Evolutionary conservation across 2,329 filamentous ascomycete genomes (phyloP), one percentile per base, ranked within the genome.

Genomic region (Fusarium xylarioides): DNA sequence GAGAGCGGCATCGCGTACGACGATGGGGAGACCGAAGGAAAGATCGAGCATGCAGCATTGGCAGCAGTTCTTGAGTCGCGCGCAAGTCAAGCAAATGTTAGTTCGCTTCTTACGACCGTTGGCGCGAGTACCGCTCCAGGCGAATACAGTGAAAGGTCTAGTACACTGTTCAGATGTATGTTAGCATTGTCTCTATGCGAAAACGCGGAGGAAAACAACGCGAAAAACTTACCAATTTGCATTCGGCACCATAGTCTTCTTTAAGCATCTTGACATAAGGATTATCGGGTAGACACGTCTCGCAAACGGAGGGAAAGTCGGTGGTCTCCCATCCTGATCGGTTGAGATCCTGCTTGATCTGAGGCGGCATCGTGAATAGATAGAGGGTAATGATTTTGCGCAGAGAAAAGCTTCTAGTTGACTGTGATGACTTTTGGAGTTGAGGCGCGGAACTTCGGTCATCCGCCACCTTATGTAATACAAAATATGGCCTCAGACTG

Each of bases 251-350:
- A 79, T 97, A 91, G 82, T 99, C 95, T 80, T 98, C 95, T 84
- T 99, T 99, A 68, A 99, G 88, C 95, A 99, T 98, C 83, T 98
- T 96, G 47, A 99, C 96, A 79, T 97, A 99, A 4, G 95, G 95
- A 78, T 98, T 98, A 70, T 97, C 95, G 21, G 95, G 95, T 5
- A 99, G 89, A 81, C 96, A 99, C 80, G 91, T 95, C 83, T 99
- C 96, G 86, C 91, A 96, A 38, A 96, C 92, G 6, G 93, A 95
- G 14, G 94, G 94, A 79, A 96, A 95, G 82, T 96, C 94, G 54
- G 94, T 96, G 37, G 94, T 93, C 84, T 99, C 96, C 95, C 95
- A 98, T 67, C 96, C 96, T 23, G 95, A 96, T 60, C 96, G 91
- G 84, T 98, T 98, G 52, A 98, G 88, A 81, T 98, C 95, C 81